Percentiles rank a stretch among this genome's conserved stretches.
Evolutionary conservation across 2,329 filamentous ascomycete genomes (phyloP).

Genomic region (Fusarium sterilihyphosum): DNA sequence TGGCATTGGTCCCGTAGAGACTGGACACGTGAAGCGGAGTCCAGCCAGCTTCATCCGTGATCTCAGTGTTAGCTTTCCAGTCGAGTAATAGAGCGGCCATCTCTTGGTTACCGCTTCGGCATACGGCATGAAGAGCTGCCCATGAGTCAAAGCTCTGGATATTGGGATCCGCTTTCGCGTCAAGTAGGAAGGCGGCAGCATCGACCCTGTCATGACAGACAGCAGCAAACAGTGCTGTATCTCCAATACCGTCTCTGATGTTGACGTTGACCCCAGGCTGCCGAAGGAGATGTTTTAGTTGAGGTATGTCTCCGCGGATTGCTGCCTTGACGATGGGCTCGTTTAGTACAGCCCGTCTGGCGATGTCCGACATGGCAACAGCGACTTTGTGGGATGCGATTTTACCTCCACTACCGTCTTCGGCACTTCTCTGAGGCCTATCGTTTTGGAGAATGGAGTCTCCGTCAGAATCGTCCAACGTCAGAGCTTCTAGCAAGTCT

Average conservation of each 20-base stretch:
- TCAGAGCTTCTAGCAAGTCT: background rate
- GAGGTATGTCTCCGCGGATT: background rate
- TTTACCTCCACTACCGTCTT: background rate
- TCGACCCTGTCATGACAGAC: background rate
- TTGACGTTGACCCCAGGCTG: background rate
- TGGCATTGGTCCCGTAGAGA: background rate
- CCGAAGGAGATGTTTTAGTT: accelerated
- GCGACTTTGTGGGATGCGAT: background rate
- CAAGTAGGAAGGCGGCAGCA: background rate
- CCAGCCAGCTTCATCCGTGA: background rate
- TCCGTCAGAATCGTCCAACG: background rate
- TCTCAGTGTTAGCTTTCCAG: background rate
- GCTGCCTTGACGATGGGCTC: background rate
- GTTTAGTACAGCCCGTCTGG: background rate
- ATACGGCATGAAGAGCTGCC: background rate
- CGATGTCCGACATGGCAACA: accelerated
- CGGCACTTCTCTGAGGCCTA: accelerated
- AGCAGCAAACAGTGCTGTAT: background rate
- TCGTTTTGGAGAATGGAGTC: background rate
- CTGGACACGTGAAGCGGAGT: background rate
- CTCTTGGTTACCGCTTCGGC: background rate
- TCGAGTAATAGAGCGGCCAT: background rate
- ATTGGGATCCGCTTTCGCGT: background rate
- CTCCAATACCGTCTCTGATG: background rate
- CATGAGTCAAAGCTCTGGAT: background rate